Base-by-base conservation (phyloP, 2,329 filamentous ascomycete species). In the Ceratocystis alfenasii region DNA sequence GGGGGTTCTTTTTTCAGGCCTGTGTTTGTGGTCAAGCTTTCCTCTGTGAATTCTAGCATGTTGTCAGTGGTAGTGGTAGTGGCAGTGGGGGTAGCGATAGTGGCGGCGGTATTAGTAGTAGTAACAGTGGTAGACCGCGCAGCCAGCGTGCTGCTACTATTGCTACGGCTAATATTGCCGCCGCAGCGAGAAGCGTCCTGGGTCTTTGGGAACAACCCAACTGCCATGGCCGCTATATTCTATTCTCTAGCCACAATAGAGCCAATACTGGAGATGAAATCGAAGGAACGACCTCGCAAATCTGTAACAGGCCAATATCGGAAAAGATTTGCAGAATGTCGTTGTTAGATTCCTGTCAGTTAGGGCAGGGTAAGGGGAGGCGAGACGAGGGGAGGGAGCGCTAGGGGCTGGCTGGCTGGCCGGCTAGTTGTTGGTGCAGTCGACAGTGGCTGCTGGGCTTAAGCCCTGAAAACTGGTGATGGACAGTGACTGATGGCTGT, bases 321-420 rank as follows among this genome's bases (percentile, higher is more conserved):
- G 55, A 59, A 59, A 59, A 36, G 55, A 59, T 59, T 59, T 59
- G 55, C 28, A 36, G 17, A 7, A 10, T 59, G 55, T 59, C 55
- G 55, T 59, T 36, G 55, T 8, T 25, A 36, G 55, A 59, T 33
- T 59, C 15, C 28, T 59, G 28, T 25, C 55, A 59, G 55, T 30
- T n/a, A 28, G n/a, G 55, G 28, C 17, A 59, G 55, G 55, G 55
- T 20, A 59, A 59, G 55, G 25, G 12, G 28, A 36, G 28, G 28
- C 55, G 28, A 59, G 55, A 36, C 55, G 55, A 59, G 55, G 33
- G 25, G 17, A 20, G 5, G 55, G 28, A 8, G 28, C 55, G 28
- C 55, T 36, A 28, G 55, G 55, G 50, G 22, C 25, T 48, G 46
- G 46, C 22, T 25, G 2, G 22, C 25, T 48, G 46, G 46, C 22